Evolutionary conservation across 148 eudicot species (phyloP), one percentile per base, ranked within the genome.

Genomic region (Rhododendron kiyosumense): DNA sequence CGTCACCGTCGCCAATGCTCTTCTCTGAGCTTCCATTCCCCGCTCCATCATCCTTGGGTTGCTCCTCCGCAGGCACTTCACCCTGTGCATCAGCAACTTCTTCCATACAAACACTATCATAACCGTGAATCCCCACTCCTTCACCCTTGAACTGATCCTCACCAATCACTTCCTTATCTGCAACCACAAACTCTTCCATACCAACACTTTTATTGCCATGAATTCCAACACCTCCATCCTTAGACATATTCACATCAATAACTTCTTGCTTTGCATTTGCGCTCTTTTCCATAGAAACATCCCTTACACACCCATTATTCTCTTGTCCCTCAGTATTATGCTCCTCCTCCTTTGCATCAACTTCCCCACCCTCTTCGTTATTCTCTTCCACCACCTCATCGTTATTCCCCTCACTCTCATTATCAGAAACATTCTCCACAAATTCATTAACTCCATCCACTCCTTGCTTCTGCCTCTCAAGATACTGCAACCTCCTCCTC

Each of bases 401-500:
- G 15, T 71, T 71, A 71, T 71, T 71, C 32, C 86, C 86, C 30
- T 79, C 86, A 1, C 52, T 76, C 49, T 83, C 85, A 32, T 86
- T 86, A 46, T 84, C 88, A 38, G 88, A 87, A 26, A 36, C 83
- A 67, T 86, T 86, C 77, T 82, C 81, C 30, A 81, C 76, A 22
- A 78, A 86, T 52, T 71, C 81, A 7, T 79, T 83, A 12, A 65
- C 78, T 12, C 30, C 63, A 24, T 88, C 43, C 69, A 28, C 11
- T 43, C 8, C 78, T 45, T 57, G 45, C 32, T 22, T 32, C 3
- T 26, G 30, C 61, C 65, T 85, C 74, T 83, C 87, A 87, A 83
- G 83, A 7, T 51, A 71, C 67, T 78, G 85, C 75, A 88, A 82
- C 82, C 88, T 86, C 85, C 85, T 85, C 81, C 90, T 83, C 88